These are phyloP conservation scores for Pichia deserticola DNA, from an alignment of 805 yeast genomes.

Conservation along the genomic window DNA sequence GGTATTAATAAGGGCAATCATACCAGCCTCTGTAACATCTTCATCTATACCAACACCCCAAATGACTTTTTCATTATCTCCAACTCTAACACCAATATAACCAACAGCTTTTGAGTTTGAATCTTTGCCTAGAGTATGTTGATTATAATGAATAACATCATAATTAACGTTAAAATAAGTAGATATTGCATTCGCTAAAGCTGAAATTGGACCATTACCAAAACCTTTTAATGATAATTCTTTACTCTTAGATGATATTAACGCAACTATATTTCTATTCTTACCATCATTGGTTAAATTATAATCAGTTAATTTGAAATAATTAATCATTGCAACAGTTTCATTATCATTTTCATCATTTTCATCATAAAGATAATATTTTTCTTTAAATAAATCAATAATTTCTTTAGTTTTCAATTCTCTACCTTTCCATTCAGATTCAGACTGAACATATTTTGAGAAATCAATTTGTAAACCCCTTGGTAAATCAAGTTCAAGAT, in stretches of 20 bases:
- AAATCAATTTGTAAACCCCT: slow-evolving; percentile 73
- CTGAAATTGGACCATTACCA: slow-evolving; percentile 82
- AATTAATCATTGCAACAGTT: slow-evolving; percentile 10
- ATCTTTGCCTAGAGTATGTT: slow-evolving; percentile 73
- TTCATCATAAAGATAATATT: slow-evolving; percentile 35
- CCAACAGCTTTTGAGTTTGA: slow-evolving; percentile 70
- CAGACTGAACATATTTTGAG: slow-evolving; percentile 60
- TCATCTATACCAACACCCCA: slow-evolving; percentile 58
- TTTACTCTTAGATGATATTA: slow-evolving; percentile 34
- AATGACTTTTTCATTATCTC: slow-evolving; percentile 13
- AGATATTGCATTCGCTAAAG: slow-evolving; percentile 57
- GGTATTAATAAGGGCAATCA: slow-evolving; percentile 41
- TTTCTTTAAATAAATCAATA: slow-evolving; percentile 53
- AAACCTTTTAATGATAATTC: slow-evolving; percentile 39
- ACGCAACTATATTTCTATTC: slow-evolving; percentile 39
- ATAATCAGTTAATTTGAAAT: slow-evolving; percentile 22
- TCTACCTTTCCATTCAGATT: slow-evolving; percentile 64
- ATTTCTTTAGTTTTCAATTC: slow-evolving; percentile 63
- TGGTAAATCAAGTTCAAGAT: slow-evolving; percentile 73
- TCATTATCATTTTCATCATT: slow-evolving; percentile 16
- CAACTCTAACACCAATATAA: slow-evolving; percentile 34
- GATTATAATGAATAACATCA: slow-evolving; percentile 65
- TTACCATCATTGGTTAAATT: slow-evolving; percentile 29
- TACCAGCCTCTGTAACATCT: slow-evolving; percentile 49
- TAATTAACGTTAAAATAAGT: slow-evolving; percentile 40